Conservation (phyloP, 2,329 filamentous ascomycete genomes). For the Aspergillus fumigatus region DNA sequence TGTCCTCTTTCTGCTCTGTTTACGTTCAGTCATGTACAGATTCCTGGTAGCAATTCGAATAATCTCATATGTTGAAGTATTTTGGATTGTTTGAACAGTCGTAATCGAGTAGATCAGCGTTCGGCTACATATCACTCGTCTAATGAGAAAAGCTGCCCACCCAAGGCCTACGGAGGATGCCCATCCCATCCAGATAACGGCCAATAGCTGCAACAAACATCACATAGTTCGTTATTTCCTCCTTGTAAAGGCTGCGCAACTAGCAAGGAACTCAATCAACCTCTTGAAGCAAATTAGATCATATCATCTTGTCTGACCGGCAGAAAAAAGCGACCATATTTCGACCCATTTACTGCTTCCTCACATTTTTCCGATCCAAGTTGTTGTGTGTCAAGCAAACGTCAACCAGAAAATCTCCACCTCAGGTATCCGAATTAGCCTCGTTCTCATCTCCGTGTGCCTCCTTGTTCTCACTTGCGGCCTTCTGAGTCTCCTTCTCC, state of each 20-base stretch:
- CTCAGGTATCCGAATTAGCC: neutral
- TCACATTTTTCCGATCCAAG: neutral
- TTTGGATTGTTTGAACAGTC: neutral
- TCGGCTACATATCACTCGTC: neutral
- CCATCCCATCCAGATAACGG: neutral
- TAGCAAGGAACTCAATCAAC: neutral
- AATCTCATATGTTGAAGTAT: neutral
- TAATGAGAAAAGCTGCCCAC: too few relatives aligned
- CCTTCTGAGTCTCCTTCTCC: slow-evolving; percentile 7
- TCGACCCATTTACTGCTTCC: neutral
- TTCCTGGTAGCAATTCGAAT: slow-evolving; percentile 8
- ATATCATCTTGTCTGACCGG: neutral
- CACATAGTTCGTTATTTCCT: neutral
- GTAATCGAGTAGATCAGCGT: neutral
- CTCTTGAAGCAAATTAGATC: neutral
- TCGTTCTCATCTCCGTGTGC: slow-evolving; percentile 1
- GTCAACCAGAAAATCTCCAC: neutral
- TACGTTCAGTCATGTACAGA: slow-evolving; percentile 15
- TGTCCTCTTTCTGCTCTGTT: slow-evolving; percentile 2
- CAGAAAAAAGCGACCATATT: neutral
- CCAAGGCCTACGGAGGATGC: too few relatives aligned
- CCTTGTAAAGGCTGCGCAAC: neutral
- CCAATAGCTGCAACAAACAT: neutral
- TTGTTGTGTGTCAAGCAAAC: neutral
- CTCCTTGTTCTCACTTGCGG: slow-evolving; percentile 4